Evolutionary conservation across 2,329 filamentous ascomycete genomes (phyloP).

Genomic region (Blumeriella jaapii): DNA sequence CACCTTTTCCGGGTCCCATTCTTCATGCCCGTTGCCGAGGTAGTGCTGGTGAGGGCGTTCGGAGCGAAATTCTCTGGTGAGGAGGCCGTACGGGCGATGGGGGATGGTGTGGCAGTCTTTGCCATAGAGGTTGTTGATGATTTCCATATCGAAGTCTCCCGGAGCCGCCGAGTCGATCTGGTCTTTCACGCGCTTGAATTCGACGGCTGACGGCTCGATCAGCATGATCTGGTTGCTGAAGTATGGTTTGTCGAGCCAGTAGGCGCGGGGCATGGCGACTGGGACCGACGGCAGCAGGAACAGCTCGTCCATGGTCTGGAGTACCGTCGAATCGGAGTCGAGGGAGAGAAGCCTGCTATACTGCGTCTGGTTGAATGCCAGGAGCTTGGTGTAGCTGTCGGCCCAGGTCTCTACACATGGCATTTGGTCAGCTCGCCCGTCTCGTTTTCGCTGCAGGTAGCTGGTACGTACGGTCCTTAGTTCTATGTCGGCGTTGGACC

Average conservation of each 20-base stretch:
- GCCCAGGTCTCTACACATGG: constrained; percentile 32
- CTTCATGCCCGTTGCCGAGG: constrained; percentile 35
- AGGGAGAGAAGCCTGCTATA: constrained; percentile 15
- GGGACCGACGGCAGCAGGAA: constrained; percentile 52
- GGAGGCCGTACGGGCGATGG: constrained; percentile 42
- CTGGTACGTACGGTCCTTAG: neutral
- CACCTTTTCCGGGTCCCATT: constrained; percentile 42
- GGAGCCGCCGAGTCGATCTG: constrained; percentile 16
- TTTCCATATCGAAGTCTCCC: constrained; percentile 40
- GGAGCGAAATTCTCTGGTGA: constrained; percentile 43
- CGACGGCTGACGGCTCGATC: constrained; percentile 43
- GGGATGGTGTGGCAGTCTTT: constrained; percentile 41
- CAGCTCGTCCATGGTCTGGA: constrained; percentile 56
- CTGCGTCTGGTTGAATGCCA: constrained; percentile 19
- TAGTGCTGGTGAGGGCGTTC: constrained; percentile 37
- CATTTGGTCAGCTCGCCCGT: constrained; percentile 44
- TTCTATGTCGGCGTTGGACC: constrained; percentile 30
- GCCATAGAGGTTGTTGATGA: constrained; percentile 40
- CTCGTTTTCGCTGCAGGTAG: constrained; percentile 27
- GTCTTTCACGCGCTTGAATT: constrained; percentile 32
- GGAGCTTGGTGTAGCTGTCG: constrained; percentile 21
- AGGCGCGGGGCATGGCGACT: constrained; percentile 59
- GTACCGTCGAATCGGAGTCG: constrained; percentile 40
- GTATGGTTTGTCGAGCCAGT: constrained; percentile 49
- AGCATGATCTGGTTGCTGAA: constrained; percentile 53